Evolutionary conservation across 108 stramenopile species (phyloP), one percentile per base, ranked within the genome.

Genomic region (Cyclotella cryptica): DNA sequence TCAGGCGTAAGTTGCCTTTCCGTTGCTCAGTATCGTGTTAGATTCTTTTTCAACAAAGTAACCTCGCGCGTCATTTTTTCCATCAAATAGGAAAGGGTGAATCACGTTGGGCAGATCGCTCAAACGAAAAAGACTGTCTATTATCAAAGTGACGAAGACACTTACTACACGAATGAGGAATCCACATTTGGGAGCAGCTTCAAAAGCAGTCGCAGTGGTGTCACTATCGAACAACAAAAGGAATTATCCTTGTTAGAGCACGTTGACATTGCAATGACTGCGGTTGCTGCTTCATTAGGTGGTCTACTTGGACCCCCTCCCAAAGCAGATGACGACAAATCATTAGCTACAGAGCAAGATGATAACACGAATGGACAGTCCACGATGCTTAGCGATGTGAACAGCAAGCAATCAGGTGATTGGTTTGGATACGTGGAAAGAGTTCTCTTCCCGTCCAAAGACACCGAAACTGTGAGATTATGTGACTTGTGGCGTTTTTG

Each of bases 341-440:
- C 68, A 7, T 17, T 60, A 2, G 22, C 1, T 26, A 63, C 77
- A 64, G 67, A 77, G 19, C 68, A 77, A 60, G 71, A 72, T 47
- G 69, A 69, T 27, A 62, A 67, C 40, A 76, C 75, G 3, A 54
- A 60, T 60, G 67, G 46, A 42, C 57, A 68, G 75, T 74, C 75
- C 40, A 55, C 64, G 0, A 0, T 55, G 74, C 65, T 58, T 13
- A 68, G 45, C 4, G 51, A 54, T 5, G 49, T 13, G 2, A 70
- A 45, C 14, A 65, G 9, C 19, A 54, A 44, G 10, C 24, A 29
- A 55, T 29, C 60, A 39, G 52, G 57, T 28, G 80, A 74, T 49
- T 81, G 80, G 80, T 55, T 81, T 53, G 72, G 68, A 14, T 81
- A 70, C 30, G 70, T 81, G 73, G 73, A 74, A 19, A 59, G 61